Evolutionary conservation across 306 rosid species (phyloP).

Genomic region (Carpinus fangiana): DNA sequence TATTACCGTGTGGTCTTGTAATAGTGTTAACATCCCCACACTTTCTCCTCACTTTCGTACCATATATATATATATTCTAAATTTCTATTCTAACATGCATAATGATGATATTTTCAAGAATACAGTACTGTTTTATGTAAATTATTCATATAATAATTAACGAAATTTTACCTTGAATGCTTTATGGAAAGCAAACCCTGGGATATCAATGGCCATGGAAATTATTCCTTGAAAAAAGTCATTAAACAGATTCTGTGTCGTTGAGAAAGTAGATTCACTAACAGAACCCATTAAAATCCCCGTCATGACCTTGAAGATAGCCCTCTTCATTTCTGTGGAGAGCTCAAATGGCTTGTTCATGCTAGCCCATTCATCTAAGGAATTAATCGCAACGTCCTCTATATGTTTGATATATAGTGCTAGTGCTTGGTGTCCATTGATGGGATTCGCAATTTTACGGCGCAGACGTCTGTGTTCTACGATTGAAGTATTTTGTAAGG

Average conservation of each 20-base stretch:
- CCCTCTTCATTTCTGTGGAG: conserved; percentile 18
- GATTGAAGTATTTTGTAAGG: background rate
- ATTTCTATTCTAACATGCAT: no score
- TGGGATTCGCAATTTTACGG: conserved; percentile 6
- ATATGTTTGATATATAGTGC: conserved; percentile 16
- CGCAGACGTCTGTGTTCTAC: conserved; percentile 31
- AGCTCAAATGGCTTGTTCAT: conserved; percentile 34
- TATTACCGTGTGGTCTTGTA: no score
- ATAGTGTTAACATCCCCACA: no score
- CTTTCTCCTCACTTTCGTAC: no score
- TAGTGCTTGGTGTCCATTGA: conserved; percentile 25
- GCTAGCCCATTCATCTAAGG: conserved; percentile 24
- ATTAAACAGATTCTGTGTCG: conserved; percentile 11
- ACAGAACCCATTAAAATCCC: conserved; percentile 16
- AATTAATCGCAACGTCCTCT: conserved; percentile 4
- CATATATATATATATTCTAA: no score
- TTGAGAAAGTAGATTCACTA: background rate
- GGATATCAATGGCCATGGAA: conserved; percentile 16
- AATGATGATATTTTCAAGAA: no score
- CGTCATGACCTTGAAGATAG: conserved; percentile 8
- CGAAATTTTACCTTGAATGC: conserved; percentile 13
- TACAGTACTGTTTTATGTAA: no score
- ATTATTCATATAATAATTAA: no score
- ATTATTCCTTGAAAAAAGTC: conserved; percentile 9
- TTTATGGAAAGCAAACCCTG: conserved; percentile 20